These are phyloP conservation scores for Hyaloscypha variabilis DNA, from an alignment of 495 filamentous ascomycete genomes.

Conservation along the genomic window DNA sequence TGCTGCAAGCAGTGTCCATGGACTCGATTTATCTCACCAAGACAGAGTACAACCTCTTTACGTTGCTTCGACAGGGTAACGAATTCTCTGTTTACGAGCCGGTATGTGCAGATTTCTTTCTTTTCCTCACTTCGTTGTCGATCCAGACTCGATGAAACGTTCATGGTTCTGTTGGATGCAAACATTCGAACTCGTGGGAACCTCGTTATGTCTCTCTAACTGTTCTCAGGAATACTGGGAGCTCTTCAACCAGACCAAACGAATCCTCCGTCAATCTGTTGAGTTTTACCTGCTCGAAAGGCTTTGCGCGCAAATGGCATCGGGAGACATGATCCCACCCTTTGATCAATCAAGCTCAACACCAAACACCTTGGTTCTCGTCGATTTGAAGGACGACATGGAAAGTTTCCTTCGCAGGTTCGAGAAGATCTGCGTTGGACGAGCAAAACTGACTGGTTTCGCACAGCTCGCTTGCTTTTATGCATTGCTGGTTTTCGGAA, in stretches of 20 bases:
- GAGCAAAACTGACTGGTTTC: constrained; percentile 22
- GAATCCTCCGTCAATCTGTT: constrained; percentile 23
- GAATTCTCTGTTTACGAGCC: constrained; percentile 5
- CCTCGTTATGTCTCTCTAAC: not conserved
- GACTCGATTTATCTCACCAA: constrained; percentile 16
- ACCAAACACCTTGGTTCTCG: constrained; percentile 24
- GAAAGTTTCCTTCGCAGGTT: constrained; percentile 17
- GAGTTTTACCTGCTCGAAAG: constrained; percentile 28
- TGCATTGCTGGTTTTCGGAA: constrained; percentile 20
- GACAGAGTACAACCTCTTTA: constrained; percentile 28
- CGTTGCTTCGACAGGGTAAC: constrained; percentile 21
- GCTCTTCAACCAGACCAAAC: constrained; percentile 17
- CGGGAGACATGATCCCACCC: constrained; percentile 22
- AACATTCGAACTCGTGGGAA: not conserved
- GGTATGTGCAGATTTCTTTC: constrained; percentile 6
- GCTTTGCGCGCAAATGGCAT: constrained; percentile 22
- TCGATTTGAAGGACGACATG: constrained; percentile 23
- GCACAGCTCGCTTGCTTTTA: constrained; percentile 25
- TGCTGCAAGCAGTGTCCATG: constrained; percentile 24
- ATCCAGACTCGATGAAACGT: too few relatives aligned
- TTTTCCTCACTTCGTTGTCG: too few relatives aligned
- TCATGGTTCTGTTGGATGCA: not conserved
- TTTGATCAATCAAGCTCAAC: constrained; percentile 15
- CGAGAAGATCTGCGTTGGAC: constrained; percentile 20
- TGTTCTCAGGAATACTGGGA: constrained; percentile 20